Base-by-base conservation (phyloP, 306 rosid species). In the Aeschynomene evenia region DNA sequence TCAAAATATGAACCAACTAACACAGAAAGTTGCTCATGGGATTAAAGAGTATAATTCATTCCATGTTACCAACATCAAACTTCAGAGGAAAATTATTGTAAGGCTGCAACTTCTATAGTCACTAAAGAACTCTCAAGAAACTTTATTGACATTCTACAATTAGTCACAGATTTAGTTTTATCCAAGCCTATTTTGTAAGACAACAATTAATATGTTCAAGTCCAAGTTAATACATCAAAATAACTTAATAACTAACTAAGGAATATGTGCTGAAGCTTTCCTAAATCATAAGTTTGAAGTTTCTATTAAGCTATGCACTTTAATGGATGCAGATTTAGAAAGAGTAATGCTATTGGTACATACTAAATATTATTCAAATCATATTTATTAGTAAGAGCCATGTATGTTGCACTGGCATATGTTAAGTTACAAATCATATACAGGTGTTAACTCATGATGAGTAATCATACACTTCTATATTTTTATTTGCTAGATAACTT, bases 1-100 rank as follows among this genome's bases (percentile, higher is more conserved):
- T 62, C 23, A 77, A 77, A 53, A 39, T 10, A 48, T 22, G 52
- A 62, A 8, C 54, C 33, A 50, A 16, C 52, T 29, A 40, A 31
- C n/a, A 5, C 9, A 21, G 4, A 14, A 14, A 31, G 19, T 72
- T 49, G 48, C 50, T 46, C 68, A 46, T 20, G 53, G 48, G 8
- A 7, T 58, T 36, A 67, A 57, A 75, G 14, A 7, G 9, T 16
- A 58, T 40, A 63, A 29, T 19, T 12, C 23, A 29, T 19, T 12
- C 23, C 40, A 33, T 43, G 20, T 43, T 50, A 10, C 33, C n/a
- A 28, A n/a, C 40, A 68, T 68, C 51, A 14, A 28, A n/a, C 40
- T 76, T 68, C 51, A 14, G 13, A 26, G 45, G 49, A 56, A 39
- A 45, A 45, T 5, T 28, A 46, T 9, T 39, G 18, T 10, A 46